Evolutionary conservation across 1,284 basidiomycete genomes (phyloP), one percentile per base, ranked within the genome.

Genomic region (Sanghuangporus baumii): DNA sequence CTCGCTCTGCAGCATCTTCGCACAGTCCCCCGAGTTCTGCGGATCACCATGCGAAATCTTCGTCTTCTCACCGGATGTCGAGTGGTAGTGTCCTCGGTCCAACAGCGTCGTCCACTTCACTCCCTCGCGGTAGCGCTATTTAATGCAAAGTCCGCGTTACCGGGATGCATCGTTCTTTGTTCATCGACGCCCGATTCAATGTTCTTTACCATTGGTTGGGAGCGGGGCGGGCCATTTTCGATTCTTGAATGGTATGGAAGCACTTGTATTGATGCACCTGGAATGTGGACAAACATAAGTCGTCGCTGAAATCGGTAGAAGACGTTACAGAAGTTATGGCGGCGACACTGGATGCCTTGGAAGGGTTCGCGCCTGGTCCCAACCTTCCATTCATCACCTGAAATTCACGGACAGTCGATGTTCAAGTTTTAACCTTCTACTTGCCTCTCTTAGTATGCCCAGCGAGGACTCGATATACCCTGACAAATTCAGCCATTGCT

Each of bases 1-100:
- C 50, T 5, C 23, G 37, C 36, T 60, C 59, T 34, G 37, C 59
- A 41, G 36, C 47, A 34, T 60, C 51, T 40, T 59, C 47, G 23
- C 20, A 3, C 34, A 38, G 54, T 55, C 38, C 51, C 9, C 11
- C 37, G 26, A 37, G 52, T 37, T 54, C 52, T 14, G 41, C 43
- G n/a, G 51, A 31, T 26, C 36, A 43, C n/a, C 9, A 46, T n/a
- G 8, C 43, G 16, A 46, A 20, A 5, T 18, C 20, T 46, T 12
- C 43, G 12, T 31, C 26, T 31, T 31, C 26, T 4, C 26, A 31
- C 2, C 43, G 7, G 43, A 46, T 20, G 43, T 46, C 43, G 43
- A 46, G 1, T 18, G 43, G 43, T 7, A 46, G 16, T n/a, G 43
- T 18, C 20, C 7, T 46, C 7, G 11, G 1, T n/a, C 7, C 43